Conservation (phyloP, 768 basidiomycete species). For the Suillus ampliporus region DNA sequence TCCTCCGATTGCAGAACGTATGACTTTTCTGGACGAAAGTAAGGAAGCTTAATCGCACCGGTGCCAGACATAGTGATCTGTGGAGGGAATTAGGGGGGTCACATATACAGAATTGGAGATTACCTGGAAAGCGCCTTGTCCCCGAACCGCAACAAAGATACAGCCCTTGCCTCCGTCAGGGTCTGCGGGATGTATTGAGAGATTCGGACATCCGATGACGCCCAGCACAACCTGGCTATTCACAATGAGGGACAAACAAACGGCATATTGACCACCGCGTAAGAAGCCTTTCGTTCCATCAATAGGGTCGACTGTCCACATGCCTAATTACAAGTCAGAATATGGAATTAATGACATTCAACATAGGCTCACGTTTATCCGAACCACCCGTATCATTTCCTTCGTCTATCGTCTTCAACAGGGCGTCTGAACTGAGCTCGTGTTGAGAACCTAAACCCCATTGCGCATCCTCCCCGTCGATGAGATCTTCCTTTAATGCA, state of each 20-base stretch:
- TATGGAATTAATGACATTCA: background rate
- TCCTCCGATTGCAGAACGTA: conserved; percentile 93
- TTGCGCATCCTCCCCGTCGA: conserved; percentile 56
- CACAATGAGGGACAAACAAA: conserved; percentile 85
- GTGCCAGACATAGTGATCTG: conserved; percentile 61
- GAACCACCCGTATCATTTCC: conserved; percentile 78
- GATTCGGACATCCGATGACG: conserved; percentile 92
- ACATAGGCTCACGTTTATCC: conserved; percentile 65
- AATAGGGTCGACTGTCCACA: conserved; percentile 90
- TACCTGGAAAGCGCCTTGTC: conserved; percentile 83
- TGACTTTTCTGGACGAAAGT: conserved; percentile 52
- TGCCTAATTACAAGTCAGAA: conserved; percentile 49
- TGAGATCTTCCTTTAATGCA: conserved; percentile 61
- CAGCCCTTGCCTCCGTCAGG: conserved; percentile 73
- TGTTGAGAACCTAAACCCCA: conserved; percentile 79
- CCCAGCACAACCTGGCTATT: conserved; percentile 82
- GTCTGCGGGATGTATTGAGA: conserved; percentile 59
- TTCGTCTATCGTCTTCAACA: conserved; percentile 87
- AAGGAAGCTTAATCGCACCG: conserved; percentile 31
- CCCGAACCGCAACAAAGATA: conserved; percentile 86
- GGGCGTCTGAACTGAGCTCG: conserved; percentile 55
- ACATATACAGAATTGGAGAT: conserved; percentile 10
- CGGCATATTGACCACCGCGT: conserved; percentile 91
- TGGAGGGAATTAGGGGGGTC: background rate
- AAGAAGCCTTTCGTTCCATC: conserved; percentile 96